Base-by-base conservation (phyloP, 75 land plant species). In the Adiantum capillusveneris region DNA sequence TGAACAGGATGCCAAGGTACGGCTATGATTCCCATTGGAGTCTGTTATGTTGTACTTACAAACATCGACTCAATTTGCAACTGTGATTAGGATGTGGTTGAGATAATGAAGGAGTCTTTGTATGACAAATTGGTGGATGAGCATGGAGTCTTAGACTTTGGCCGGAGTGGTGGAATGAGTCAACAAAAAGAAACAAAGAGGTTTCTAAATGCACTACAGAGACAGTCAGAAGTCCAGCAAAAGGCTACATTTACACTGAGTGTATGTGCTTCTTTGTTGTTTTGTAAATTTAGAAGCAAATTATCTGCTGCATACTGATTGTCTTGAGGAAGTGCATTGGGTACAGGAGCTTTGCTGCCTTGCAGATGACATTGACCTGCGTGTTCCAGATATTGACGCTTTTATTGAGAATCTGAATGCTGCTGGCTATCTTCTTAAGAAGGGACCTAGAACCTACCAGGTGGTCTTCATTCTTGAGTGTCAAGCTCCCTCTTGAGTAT, bases 41-140 rank as follows among this genome's bases (percentile, higher is more conserved):
- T 9, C 37, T 34, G 3, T 34, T 5, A 34, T 34, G 9, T 9
- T 34, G 37, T 34, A 34, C 9, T 3, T 34, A 3, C 9, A 34
- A 24, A 17, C 18, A 25, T 39, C 11, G 46, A 31, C 26, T 24
- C 52, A 18, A 2, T n/a, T n/a, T n/a, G n/a, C n/a, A n/a, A n/a
- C n/a, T n/a, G n/a, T n/a, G n/a, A n/a, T n/a, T 77, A 91, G 97
- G 97, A 91, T 72, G 97, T 82, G 16, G 86, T 87, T 36, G 97
- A 88, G 61, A 84, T 91, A 36, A 87, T 91, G 97, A 87, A 80
- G 53, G 97, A 91, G 68, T 91, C 97, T 0, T 62, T 91, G 61
- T 84, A 82, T 77, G 93, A 87, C 44, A 87, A 91, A 68, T 75
- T 88, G 51, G 81, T 88, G 26, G 97, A 91, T 66, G 97, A 91